Evolutionary conservation across 192 early-diverging fungal species (phyloP).

Genomic region (Gryganskiella cystojenkinii): DNA sequence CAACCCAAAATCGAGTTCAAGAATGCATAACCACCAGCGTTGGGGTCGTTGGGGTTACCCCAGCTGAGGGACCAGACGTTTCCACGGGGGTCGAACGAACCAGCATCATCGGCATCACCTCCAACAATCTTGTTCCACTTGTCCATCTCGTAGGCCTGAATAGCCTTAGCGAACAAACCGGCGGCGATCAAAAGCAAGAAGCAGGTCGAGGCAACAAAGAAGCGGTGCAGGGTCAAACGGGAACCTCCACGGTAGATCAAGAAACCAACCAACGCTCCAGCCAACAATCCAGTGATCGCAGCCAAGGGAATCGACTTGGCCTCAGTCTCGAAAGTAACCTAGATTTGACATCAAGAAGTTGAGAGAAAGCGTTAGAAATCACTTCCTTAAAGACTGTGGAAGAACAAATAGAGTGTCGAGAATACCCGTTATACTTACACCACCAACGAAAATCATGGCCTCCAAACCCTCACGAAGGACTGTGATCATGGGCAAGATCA

Average conservation of each 20-base stretch:
- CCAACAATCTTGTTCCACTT: slow-evolving; percentile 71
- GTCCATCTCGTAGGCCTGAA: slow-evolving; percentile 75
- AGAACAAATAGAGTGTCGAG: not conserved
- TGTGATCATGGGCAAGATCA: slow-evolving; percentile 87
- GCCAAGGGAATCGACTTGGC: slow-evolving; percentile 84
- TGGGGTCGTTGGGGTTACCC: slow-evolving; percentile 65
- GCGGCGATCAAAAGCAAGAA: slow-evolving; percentile 85
- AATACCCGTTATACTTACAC: slow-evolving; percentile 61
- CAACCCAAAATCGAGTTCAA: slow-evolving; percentile 84
- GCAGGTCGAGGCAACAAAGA: slow-evolving; percentile 78
- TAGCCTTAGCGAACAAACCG: slow-evolving; percentile 78
- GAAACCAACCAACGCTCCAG: slow-evolving; percentile 76
- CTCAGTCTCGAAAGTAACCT: slow-evolving; percentile 70
- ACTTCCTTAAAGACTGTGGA: too few species aligned
- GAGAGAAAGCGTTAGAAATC: not conserved
- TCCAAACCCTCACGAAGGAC: slow-evolving; percentile 91
- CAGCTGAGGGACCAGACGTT: slow-evolving; percentile 72
- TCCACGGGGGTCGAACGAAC: slow-evolving; percentile 62
- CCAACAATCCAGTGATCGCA: slow-evolving; percentile 74
- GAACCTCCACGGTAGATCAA: slow-evolving; percentile 79
- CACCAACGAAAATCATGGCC: slow-evolving; percentile 90
- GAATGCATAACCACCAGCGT: slow-evolving; percentile 70
- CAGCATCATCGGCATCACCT: slow-evolving; percentile 72
- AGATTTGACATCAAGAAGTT: not conserved
- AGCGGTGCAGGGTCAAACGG: slow-evolving; percentile 78